These are phyloP conservation scores for Phoma herbarum DNA, from an alignment of 2,329 filamentous ascomycete species.

Conservation along the genomic window DNA sequence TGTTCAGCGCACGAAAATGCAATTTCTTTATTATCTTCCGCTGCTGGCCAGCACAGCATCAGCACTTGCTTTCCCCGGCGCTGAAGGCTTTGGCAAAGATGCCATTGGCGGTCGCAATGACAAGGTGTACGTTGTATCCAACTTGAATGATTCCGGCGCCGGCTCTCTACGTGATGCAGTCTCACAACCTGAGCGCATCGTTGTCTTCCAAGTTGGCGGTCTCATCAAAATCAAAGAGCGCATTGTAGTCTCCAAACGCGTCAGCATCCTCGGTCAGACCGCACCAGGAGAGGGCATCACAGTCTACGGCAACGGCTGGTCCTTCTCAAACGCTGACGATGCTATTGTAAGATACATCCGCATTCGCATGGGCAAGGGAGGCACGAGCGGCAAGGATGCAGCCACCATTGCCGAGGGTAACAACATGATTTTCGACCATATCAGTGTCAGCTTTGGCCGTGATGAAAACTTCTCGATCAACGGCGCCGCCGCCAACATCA, in stretches of 20 bases:
- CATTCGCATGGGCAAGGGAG: constrained; percentile 63
- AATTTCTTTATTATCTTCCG: constrained; percentile 26
- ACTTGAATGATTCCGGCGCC: constrained; percentile 58
- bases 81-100: constrained; percentile 60
- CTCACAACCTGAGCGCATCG: constrained; percentile 58
- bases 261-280: constrained; percentile 62
- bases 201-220: constrained; percentile 62
- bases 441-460: constrained; percentile 64
- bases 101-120: constrained; percentile 59
- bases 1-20: constrained; percentile 21
- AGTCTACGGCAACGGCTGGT: constrained; percentile 64
- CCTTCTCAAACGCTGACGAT: constrained; percentile 62
- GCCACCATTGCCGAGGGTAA: constrained; percentile 62
- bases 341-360: constrained; percentile 65
- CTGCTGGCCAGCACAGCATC: constrained; percentile 29
- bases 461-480: constrained; percentile 65
- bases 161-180: constrained; percentile 63
- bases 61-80: constrained; percentile 58
- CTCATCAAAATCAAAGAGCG: constrained; percentile 59
- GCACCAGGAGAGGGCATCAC: constrained; percentile 61
- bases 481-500: constrained; percentile 59
- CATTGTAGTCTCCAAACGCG: constrained; percentile 59
- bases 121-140: constrained; percentile 60
- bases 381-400: constrained; percentile 63
- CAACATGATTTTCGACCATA: constrained; percentile 66